These are phyloP conservation scores for Tephrocybe rancida DNA, from an alignment of 768 basidiomycete species.

Conservation along the genomic window DNA sequence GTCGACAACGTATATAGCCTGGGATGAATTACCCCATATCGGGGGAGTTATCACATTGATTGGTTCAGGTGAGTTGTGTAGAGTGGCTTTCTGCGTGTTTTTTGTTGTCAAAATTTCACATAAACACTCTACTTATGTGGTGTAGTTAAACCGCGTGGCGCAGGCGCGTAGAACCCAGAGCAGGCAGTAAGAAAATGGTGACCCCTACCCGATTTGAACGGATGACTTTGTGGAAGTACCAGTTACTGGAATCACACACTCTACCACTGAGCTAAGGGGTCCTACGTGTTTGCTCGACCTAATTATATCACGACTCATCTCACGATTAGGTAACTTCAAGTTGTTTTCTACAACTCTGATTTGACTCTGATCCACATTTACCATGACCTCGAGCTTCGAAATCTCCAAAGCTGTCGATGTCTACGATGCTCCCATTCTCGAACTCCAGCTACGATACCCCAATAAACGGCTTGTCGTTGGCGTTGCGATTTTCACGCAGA, in stretches of 20 bases:
- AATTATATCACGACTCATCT: not conserved
- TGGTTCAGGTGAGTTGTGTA: too few species aligned
- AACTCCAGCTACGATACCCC: not conserved
- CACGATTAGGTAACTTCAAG: too few species aligned
- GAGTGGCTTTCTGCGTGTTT: too few species aligned
- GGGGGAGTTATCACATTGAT: too few species aligned
- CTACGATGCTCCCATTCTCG: not conserved
- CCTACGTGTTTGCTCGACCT: not conserved
- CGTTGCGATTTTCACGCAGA: not conserved
- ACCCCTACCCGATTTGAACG: slow-evolving; percentile 48
- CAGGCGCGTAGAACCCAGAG: not conserved
- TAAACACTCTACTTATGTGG: not conserved
- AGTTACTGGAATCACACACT: slow-evolving; percentile 38
- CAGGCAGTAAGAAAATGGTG: too few species aligned
- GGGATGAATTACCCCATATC: too few species aligned
- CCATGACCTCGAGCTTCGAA: not conserved
- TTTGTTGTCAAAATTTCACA: too few species aligned
- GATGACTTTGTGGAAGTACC: slow-evolving; percentile 47
- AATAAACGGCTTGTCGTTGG: not conserved
- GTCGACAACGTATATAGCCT: too few species aligned
- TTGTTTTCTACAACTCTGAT: not conserved
- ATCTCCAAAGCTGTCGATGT: not conserved
- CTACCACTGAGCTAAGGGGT: slow-evolving; percentile 43
- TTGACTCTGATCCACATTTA: not conserved
- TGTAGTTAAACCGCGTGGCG: not conserved